Evolutionary conservation across 179 eudicot species (phyloP).

Genomic region (Spergularia azorica): DNA sequence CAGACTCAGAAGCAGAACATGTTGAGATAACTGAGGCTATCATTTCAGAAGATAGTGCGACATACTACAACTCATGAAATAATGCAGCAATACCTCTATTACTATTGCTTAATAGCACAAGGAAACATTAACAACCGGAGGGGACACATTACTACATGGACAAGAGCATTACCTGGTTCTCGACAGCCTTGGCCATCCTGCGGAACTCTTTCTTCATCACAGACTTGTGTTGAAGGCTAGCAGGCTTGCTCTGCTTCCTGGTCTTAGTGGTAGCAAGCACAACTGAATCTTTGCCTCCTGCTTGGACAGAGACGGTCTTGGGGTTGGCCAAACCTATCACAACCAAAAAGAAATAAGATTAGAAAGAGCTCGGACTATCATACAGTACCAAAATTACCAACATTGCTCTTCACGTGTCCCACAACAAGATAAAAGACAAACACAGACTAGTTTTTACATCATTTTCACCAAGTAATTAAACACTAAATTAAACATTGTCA

Average conservation of each 20-base stretch:
- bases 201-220: constrained; percentile 81
- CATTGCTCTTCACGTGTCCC: too few relatives aligned
- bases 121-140: neutral
- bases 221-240: constrained; percentile 65
- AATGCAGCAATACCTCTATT: neutral
- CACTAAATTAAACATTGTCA: neutral
- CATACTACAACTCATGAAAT: neutral
- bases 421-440: neutral
- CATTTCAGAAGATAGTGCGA: neutral
- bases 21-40: neutral
- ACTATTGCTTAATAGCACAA: neutral
- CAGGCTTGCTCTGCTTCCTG: constrained; percentile 77
- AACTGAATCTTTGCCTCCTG: constrained; percentile 67
- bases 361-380: neutral
- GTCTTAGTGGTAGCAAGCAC: constrained; percentile 81
- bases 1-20: too few relatives aligned
- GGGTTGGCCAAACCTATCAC: constrained; percentile 77
- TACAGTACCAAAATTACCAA: too few relatives aligned
- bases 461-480: neutral
- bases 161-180: constrained; percentile 62
- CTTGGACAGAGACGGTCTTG: constrained; percentile 83
- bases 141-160: neutral
- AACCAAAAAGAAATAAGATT: neutral
- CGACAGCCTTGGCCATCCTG: constrained; percentile 81
- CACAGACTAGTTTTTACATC: neutral